A percentile compares a stretch with the other conserved stretches of the same genome.
Evolutionary conservation across 2,329 filamentous ascomycete genomes (phyloP).

Genomic region (Coleophoma crateriformis): DNA sequence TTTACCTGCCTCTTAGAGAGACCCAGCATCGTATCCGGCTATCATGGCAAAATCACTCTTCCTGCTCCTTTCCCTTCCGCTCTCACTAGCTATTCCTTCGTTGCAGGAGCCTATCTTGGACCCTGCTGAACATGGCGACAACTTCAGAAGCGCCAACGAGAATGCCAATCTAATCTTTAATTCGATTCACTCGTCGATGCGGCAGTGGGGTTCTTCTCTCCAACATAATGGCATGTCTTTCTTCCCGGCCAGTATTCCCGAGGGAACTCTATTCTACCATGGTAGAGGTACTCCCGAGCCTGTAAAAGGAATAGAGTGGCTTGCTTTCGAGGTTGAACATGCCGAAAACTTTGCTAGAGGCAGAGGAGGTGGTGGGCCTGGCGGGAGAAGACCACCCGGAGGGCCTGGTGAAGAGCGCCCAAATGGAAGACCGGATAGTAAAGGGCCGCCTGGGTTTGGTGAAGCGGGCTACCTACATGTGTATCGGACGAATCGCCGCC

Average conservation of each 20-base stretch:
- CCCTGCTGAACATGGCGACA: slow-evolving; percentile 11
- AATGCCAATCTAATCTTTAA: slow-evolving; percentile 67
- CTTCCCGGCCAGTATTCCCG: slow-evolving; percentile 58
- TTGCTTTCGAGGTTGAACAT: slow-evolving; percentile 72
- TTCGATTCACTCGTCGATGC: slow-evolving; percentile 61
- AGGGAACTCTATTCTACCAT: slow-evolving; percentile 62
- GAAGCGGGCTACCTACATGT: slow-evolving; percentile 57
- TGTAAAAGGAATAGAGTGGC: slow-evolving; percentile 56
- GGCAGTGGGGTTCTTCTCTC: slow-evolving; percentile 67
- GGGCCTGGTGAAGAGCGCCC: slow-evolving; percentile 5
- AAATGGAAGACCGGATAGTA: not conserved
- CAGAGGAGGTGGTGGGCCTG: not conserved
- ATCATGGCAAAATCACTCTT: no score
- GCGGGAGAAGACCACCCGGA: not conserved
- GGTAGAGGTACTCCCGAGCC: slow-evolving; percentile 41
- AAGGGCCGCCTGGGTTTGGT: not conserved
- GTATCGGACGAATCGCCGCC: slow-evolving; percentile 51
- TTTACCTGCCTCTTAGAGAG: no score
- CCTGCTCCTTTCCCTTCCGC: not conserved
- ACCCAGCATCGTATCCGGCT: no score
- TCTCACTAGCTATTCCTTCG: not conserved
- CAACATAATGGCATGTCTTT: slow-evolving; percentile 71
- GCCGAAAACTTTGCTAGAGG: slow-evolving; percentile 53
- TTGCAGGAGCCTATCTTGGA: not conserved
- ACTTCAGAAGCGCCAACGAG: not conserved